Evolutionary conservation across 257 asterid species (phyloP).

Genomic region (Solanum habrochaites): DNA sequence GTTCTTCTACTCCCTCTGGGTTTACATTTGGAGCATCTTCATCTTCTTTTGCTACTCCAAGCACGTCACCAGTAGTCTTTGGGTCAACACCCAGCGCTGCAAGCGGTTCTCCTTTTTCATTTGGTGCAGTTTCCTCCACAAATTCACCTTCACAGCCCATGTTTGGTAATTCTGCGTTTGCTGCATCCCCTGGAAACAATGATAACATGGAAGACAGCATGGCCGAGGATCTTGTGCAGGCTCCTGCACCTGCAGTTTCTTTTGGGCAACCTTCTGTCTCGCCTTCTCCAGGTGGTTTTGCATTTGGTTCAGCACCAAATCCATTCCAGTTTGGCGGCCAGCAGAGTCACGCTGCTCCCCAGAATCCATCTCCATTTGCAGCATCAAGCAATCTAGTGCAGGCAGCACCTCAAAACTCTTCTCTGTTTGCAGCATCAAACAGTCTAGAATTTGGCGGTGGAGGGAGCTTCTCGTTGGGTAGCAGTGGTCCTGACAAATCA

Average conservation of each 20-base stretch:
- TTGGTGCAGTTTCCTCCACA: conserved; percentile 22
- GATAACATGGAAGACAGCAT: conserved; percentile 83
- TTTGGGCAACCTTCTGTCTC: conserved; percentile 47
- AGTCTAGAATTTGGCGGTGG: conserved; percentile 49
- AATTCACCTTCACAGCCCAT: conserved; percentile 5
- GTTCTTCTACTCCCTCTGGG: conserved; percentile 38
- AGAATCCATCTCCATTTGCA: conserved; percentile 37
- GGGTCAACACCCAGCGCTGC: conserved; percentile 26
- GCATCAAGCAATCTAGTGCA: conserved; percentile 50
- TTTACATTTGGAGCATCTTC: conserved; percentile 43
- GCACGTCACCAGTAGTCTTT: conserved; percentile 18
- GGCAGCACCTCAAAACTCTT: conserved; percentile 27
- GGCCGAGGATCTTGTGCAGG: conserved; percentile 85
- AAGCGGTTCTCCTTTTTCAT: conserved; percentile 23
- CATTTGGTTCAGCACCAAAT: conserved; percentile 36
- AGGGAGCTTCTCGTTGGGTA: conserved; percentile 75
- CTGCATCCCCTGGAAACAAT: conserved; percentile 33
- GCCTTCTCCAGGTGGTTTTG: conserved; percentile 33
- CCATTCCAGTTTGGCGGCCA: conserved; percentile 58
- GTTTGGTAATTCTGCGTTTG: conserved; percentile 14
- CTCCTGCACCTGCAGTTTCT: conserved; percentile 28
- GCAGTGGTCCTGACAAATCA: conserved; percentile 52
- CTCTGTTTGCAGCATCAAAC: conserved; percentile 42
- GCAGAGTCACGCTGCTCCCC: conserved; percentile 41
- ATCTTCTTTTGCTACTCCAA: conserved; percentile 24